These are phyloP conservation scores for Castanopsis chinensis DNA, from an alignment of 306 rosid genomes.

Conservation along the genomic window DNA sequence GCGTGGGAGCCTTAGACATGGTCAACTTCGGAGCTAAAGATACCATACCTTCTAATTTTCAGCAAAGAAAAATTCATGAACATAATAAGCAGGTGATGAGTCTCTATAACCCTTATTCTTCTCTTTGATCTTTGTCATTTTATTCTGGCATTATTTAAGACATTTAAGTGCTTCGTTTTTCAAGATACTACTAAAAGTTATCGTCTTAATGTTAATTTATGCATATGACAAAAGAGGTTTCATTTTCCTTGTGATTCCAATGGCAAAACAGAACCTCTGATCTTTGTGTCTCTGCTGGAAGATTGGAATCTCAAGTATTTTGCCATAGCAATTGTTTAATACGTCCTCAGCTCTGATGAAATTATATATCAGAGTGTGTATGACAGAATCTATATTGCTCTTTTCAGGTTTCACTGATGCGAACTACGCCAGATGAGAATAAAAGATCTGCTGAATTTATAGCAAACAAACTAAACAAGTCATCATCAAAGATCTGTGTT, in stretches of 20 bases:
- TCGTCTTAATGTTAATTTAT: background rate
- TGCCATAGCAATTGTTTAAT: background rate
- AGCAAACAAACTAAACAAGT: constrained; percentile 69
- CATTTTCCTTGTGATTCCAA: constrained; percentile 6
- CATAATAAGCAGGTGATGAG: constrained; percentile 81
- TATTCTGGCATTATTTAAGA: constrained; percentile 21
- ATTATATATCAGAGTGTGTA: constrained; percentile 9
- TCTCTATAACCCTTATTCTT: constrained; percentile 11
- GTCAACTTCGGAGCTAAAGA: constrained; percentile 85
- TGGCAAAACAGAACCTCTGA: constrained; percentile 8
- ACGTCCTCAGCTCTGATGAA: constrained; percentile 3
- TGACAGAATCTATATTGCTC: constrained; percentile 11
- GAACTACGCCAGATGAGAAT: constrained; percentile 81
- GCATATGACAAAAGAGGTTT: background rate
- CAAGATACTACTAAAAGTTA: background rate
- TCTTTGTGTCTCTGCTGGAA: constrained; percentile 17
- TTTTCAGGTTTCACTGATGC: constrained; percentile 78
- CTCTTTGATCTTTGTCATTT: constrained; percentile 13
- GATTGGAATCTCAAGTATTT: background rate
- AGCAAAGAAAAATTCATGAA: constrained; percentile 64
- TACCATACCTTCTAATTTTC: constrained; percentile 64
- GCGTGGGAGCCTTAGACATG: constrained; percentile 92
- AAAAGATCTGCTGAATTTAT: constrained; percentile 71
- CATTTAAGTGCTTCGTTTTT: constrained; percentile 5
- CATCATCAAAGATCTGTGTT: constrained; percentile 61